Percentiles rank a stretch among this genome's conserved stretches.
Conservation (phyloP, 2,329 filamentous ascomycete species). For the Epichloe elymi region DNA sequence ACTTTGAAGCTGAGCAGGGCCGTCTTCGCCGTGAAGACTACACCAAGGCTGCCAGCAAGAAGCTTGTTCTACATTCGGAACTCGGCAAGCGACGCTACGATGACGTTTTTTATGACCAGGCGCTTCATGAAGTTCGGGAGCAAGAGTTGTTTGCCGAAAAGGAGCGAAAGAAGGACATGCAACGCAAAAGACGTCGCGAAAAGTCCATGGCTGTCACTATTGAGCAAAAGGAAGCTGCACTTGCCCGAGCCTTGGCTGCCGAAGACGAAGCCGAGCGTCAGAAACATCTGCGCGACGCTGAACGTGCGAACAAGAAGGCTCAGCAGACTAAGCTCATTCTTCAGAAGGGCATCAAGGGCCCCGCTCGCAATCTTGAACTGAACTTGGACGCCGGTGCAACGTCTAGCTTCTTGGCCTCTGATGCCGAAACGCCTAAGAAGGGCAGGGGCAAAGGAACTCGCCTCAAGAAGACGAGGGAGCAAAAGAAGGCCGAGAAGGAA, state of each 20-base stretch:
- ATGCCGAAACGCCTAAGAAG: conserved; percentile 40
- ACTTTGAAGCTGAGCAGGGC: conserved; percentile 48
- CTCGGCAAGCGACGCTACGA: conserved; percentile 66
- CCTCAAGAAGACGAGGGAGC: conserved; percentile 82
- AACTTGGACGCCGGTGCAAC: conserved; percentile 77
- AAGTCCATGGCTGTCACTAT: conserved; percentile 91
- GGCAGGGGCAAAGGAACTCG: conserved; percentile 50
- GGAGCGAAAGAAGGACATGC: conserved; percentile 99
- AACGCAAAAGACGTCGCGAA: conserved; percentile 86
- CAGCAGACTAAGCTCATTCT: conserved; percentile 79
- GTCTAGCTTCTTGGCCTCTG: conserved; percentile 67
- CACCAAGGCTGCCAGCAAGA: conserved; percentile 42
- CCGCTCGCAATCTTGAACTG: conserved; percentile 54
- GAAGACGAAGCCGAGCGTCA: conserved; percentile 72
- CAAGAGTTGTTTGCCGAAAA: conserved; percentile 90
- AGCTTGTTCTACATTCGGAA: conserved; percentile 55
- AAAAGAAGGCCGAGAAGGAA: conserved; percentile 69
- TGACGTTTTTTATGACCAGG: conserved; percentile 63
- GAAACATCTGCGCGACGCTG: conserved; percentile 72
- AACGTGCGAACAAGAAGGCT: conserved; percentile 84
- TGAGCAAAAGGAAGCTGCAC: conserved; percentile 74
- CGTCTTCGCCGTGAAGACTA: conserved; percentile 50
- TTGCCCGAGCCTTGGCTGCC: conserved; percentile 64
- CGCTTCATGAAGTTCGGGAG: conserved; percentile 74
- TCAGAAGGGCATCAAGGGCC: conserved; percentile 75